Conservation (phyloP, 495 filamentous ascomycete species). For the Hypoxylon perforatum region DNA sequence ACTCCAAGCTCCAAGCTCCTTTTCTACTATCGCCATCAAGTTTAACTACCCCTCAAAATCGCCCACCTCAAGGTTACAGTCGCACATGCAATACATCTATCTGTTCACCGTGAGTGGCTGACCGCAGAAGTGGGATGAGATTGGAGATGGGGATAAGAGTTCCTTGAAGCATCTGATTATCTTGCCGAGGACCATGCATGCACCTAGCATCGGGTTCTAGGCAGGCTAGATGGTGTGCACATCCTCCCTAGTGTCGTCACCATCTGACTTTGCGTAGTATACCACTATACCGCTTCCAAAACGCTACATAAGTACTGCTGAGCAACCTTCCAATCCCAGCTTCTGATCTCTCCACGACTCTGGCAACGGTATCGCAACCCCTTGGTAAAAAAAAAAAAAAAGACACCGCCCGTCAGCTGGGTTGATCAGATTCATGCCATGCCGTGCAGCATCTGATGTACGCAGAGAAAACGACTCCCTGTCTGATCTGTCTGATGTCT, state of each 20-base stretch:
- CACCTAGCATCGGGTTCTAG: conserved; percentile 30
- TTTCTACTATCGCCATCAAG: not conserved
- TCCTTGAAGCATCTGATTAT: conserved; percentile 38
- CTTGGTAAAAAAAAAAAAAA: conserved; percentile 21
- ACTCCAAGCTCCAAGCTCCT: not conserved
- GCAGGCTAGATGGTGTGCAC: conserved; percentile 34
- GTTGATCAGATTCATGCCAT: conserved; percentile 27
- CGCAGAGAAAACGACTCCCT: conserved; percentile 12
- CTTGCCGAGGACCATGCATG: conserved; percentile 41
- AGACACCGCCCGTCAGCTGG: conserved; percentile 25
- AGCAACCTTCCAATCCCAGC: conserved; percentile 31
- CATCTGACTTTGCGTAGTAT: conserved; percentile 40
- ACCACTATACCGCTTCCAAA: conserved; percentile 28
- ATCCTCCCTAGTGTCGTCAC: conserved; percentile 40
- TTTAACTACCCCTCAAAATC: not conserved
- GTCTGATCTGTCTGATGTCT: conserved; percentile 15
- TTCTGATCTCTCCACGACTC: conserved; percentile 24
- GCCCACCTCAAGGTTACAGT: conserved; percentile 24
- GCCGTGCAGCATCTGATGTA: conserved; percentile 26
- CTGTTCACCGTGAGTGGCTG: conserved; percentile 18
- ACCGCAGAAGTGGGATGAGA: conserved; percentile 22
- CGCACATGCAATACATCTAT: conserved; percentile 26
- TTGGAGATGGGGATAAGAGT: conserved; percentile 24
- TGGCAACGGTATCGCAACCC: conserved; percentile 36
- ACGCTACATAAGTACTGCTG: conserved; percentile 7